Conservation (phyloP, 202 grass and related monocot species). For the Bolboschoenoplectus hybrid region DNA sequence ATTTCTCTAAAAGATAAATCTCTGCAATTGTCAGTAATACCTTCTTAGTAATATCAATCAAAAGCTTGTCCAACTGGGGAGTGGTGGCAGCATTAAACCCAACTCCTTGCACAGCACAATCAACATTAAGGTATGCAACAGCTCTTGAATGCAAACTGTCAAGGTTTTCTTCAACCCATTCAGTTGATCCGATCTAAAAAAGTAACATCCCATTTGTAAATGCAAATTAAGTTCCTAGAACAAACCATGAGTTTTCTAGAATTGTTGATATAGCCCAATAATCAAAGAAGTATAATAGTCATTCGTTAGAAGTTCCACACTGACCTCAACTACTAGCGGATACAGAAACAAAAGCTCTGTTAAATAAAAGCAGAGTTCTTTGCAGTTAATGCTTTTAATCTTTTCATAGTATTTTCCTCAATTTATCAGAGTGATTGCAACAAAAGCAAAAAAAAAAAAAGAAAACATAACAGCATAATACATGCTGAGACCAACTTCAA, state of each 20-base stretch:
- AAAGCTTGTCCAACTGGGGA: slow-evolving; percentile 84
- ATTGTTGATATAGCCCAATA: neutral
- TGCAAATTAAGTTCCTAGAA: slow-evolving; percentile 7
- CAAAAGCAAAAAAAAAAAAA: neutral
- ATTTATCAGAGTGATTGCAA: slow-evolving; percentile 6
- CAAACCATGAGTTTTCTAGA: neutral
- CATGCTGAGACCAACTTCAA: neutral
- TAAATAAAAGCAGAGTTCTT: neutral
- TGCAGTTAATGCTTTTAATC: neutral
- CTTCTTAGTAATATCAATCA: slow-evolving; percentile 76
- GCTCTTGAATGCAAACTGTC: slow-evolving; percentile 73
- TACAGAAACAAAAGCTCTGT: too few species aligned
- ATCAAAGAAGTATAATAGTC: neutral
- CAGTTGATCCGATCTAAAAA: slow-evolving; percentile 88
- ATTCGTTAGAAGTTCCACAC: neutral
- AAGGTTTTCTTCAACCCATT: slow-evolving; percentile 95
- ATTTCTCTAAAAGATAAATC: neutral
- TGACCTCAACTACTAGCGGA: too few species aligned
- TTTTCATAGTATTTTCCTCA: neutral
- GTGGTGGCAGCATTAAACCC: slow-evolving; percentile 78
- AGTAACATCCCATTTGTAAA: slow-evolving; percentile 40
- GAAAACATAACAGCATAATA: neutral
- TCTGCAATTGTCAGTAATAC: slow-evolving; percentile 42
- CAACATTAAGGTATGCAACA: slow-evolving; percentile 94
- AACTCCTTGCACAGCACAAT: slow-evolving; percentile 92